Percentiles rank a stretch among this genome's conserved stretches.
These are phyloP conservation scores for Trichophyton benhamiae DNA, from an alignment of 2,329 filamentous ascomycete species.

Conservation along the genomic window DNA sequence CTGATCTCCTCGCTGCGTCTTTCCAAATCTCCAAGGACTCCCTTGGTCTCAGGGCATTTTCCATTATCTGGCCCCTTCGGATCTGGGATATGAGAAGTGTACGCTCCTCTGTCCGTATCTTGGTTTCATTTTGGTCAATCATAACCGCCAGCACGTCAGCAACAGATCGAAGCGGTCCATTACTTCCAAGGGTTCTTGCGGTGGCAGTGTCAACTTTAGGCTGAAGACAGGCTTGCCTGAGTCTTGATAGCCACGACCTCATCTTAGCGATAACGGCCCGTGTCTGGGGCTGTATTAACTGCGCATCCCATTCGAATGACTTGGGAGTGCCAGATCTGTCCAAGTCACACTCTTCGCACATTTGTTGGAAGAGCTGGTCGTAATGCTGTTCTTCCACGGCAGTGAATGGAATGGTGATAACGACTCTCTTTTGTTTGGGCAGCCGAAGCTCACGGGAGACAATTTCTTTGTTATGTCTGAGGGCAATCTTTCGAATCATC, in stretches of 20 bases:
- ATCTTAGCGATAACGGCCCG: conserved; percentile 52
- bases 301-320: conserved; percentile 50
- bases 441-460: conserved; percentile 67
- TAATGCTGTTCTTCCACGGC: conserved; percentile 88
- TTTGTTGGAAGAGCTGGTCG: conserved; percentile 58
- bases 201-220: conserved; percentile 64
- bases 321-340: conserved; percentile 51
- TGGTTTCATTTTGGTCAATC: conserved; percentile 69
- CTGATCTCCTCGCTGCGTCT: conserved; percentile 41
- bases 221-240: conserved; percentile 76
- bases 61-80: conserved; percentile 62
- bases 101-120: conserved; percentile 57
- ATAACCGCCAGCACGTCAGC: conserved; percentile 79
- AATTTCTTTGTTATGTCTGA: conserved; percentile 75
- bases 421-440: conserved; percentile 70
- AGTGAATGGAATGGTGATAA: conserved; percentile 82
- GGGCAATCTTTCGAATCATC: conserved; percentile 58
- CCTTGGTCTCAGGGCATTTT: conserved; percentile 56
- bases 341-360: conserved; percentile 59
- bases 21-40: conserved; percentile 62
- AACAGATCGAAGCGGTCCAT: conserved; percentile 63
- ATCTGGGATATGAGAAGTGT: conserved; percentile 52
- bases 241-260: conserved; percentile 62
- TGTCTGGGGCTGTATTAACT: conserved; percentile 28
- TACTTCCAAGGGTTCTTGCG: conserved; percentile 51